Percentiles rank a stretch among this genome's conserved stretches.
These are phyloP conservation scores for Pachyrhizus erosus DNA, from an alignment of 306 rosid species.

Conservation along the genomic window DNA sequence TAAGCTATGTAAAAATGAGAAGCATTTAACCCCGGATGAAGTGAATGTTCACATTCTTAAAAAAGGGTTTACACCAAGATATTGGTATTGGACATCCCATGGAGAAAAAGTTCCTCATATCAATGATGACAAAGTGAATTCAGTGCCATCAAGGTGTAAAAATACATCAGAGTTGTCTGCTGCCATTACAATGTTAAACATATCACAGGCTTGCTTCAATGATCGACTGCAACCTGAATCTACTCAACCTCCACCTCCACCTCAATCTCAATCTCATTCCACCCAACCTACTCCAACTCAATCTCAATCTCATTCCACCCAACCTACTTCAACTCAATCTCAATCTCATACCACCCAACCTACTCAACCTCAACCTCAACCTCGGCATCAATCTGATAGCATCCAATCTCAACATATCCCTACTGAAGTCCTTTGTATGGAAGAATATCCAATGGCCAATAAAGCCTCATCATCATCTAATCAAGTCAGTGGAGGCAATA, in stretches of 20 bases:
- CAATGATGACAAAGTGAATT: not conserved
- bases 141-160: not conserved
- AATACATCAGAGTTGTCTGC: not conserved
- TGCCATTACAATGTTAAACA: not conserved
- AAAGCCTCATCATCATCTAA: not conserved
- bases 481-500: not conserved
- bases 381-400: not conserved
- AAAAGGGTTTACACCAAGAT: constrained; percentile 13
- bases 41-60: constrained; percentile 28
- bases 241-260: not conserved
- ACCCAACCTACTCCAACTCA: not conserved
- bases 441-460: not conserved
- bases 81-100: constrained; percentile 21
- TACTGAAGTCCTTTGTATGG: not conserved
- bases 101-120: not conserved
- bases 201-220: not conserved
- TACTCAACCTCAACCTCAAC: not conserved
- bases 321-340: not conserved
- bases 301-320: not conserved
- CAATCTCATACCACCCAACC: not conserved
- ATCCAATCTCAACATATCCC: not conserved
- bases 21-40: not conserved
- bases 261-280: not conserved
- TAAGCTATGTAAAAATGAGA: constrained; percentile 23
- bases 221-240: not conserved